A percentile compares a stretch with the other conserved stretches of the same genome.
Conservation (phyloP, 129 eudicot genomes). For the Centella asiatica region DNA sequence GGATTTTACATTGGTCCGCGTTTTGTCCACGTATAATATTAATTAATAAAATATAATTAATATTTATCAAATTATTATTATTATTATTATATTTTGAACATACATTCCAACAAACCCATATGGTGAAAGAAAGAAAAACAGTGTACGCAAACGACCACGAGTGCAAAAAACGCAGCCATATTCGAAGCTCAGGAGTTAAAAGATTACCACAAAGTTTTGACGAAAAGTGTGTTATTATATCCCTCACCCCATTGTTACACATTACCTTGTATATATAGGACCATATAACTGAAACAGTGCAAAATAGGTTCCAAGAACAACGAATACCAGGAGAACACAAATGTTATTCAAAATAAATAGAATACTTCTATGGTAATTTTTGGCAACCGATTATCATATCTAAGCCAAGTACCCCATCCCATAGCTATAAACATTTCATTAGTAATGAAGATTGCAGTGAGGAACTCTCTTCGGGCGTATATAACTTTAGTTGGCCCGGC, state of each 20-base stretch:
- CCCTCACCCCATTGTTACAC: neutral
- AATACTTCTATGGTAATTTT: neutral
- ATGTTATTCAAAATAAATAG: neutral
- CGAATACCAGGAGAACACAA: neutral
- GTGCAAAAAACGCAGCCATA: neutral
- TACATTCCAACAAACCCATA: no score
- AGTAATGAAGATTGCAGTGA: constrained; percentile 2
- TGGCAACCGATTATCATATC: constrained; percentile 2
- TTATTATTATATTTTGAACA: no score
- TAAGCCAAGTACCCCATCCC: neutral
- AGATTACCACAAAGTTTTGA: neutral
- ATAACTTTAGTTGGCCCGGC: constrained; percentile 17
- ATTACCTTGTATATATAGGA: constrained; percentile 1
- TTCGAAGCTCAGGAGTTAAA: neutral
- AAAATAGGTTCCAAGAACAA: neutral
- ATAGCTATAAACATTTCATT: constrained; percentile 7
- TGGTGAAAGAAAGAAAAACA: neutral
- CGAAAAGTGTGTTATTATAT: neutral
- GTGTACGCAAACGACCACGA: neutral
- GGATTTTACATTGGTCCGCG: no score
- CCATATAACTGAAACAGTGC: neutral
- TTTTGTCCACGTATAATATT: no score
- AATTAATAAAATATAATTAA: no score
- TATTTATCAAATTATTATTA: no score
- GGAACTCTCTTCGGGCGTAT: constrained; percentile 5